These are phyloP conservation scores for Plasmodium chabaudi DNA, from an alignment of 169 alveolate species.

Conservation along the genomic window DNA sequence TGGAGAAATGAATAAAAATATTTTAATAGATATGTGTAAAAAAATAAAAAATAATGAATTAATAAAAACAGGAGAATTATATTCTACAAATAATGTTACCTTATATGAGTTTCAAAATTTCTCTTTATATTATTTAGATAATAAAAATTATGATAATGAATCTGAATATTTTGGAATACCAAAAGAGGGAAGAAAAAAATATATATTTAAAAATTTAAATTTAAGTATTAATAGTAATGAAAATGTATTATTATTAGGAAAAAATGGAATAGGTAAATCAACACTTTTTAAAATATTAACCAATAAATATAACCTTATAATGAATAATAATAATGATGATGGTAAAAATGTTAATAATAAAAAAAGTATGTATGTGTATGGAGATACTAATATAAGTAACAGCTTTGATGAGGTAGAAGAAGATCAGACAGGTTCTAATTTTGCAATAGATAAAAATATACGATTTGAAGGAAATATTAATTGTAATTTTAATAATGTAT, in stretches of 20 bases:
- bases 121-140: constrained; percentile 7
- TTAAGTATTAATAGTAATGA: constrained; percentile 77
- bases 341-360: not conserved
- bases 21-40: constrained; percentile 65
- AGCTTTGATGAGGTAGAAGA: not conserved
- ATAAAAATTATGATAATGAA: too few species aligned
- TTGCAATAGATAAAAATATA: constrained; percentile 2
- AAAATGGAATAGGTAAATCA: constrained; percentile 85
- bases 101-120: constrained; percentile 77
- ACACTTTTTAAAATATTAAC: constrained; percentile 79
- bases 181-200: constrained; percentile 63
- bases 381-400: constrained; percentile 22
- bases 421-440: not conserved
- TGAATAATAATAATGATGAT: constrained; percentile 2
- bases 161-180: constrained; percentile 6
- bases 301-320: constrained; percentile 36
- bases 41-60: constrained; percentile 70
- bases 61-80: constrained; percentile 77
- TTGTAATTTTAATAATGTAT: constrained; percentile 60
- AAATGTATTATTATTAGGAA: constrained; percentile 79
- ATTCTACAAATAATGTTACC: constrained; percentile 52
- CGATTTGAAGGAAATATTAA: constrained; percentile 41
- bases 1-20: constrained; percentile 45
- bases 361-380: constrained; percentile 57
- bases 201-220: constrained; percentile 73